phyloP scores from a whole-genome alignment of 2,329 filamentous ascomycete species.

The Septoria linicola region DNA sequence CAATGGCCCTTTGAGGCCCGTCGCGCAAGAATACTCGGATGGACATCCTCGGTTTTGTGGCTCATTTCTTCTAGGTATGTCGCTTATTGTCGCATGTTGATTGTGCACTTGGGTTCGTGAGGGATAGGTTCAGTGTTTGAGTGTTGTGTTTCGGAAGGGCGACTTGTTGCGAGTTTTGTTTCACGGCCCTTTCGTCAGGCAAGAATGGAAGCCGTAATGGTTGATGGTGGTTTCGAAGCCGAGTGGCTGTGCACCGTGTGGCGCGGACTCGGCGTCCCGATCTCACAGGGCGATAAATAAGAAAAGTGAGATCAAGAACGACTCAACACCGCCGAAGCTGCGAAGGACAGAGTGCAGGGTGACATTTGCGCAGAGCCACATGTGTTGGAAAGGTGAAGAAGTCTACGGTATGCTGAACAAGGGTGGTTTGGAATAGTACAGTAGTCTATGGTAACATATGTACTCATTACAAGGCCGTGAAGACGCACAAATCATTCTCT shows the following conservation, averaged over 20 bases:
- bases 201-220: not conserved
- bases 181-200: not conserved
- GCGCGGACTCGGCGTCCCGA: too few relatives aligned
- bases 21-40: slow-evolving; percentile 83
- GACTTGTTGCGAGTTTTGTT: too few relatives aligned
- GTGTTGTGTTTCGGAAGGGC: too few relatives aligned
- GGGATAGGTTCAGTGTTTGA: not conserved
- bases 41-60: slow-evolving; percentile 47
- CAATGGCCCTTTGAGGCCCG: slow-evolving; percentile 81
- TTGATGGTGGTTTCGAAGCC: not conserved
- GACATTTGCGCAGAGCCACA: too few relatives aligned
- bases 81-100: slow-evolving; percentile 13
- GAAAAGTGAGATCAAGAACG: too few relatives aligned
- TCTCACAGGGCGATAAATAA: too few relatives aligned
- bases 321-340: too few relatives aligned
- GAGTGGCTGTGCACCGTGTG: too few relatives aligned
- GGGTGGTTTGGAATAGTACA: too few relatives aligned
- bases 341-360: too few relatives aligned
- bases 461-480: not conserved
- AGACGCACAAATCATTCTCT: not conserved
- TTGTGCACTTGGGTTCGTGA: not conserved
- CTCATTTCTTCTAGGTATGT: slow-evolving; percentile 18
- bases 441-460: not conserved
- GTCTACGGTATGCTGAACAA: too few relatives aligned
- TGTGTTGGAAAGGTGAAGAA: too few relatives aligned